These are phyloP conservation scores for Cladosporium oxysporum DNA, from an alignment of 2,329 filamentous ascomycete species.

Conservation along the genomic window DNA sequence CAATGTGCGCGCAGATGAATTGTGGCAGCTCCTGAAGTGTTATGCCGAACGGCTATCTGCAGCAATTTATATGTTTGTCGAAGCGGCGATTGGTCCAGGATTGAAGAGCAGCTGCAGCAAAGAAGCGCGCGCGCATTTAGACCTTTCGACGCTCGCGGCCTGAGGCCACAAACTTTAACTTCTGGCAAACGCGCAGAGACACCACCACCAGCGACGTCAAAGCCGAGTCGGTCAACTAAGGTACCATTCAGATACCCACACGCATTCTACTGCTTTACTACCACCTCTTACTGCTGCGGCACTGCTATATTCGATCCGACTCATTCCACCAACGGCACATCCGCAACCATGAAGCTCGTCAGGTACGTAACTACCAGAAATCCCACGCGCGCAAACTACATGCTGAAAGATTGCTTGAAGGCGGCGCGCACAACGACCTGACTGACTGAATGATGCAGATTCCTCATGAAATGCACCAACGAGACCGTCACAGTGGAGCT, in stretches of 20 bases:
- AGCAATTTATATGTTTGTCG: constrained; percentile 11
- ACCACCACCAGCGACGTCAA: constrained; percentile 3
- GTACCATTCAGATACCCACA: neutral
- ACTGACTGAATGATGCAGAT: constrained; percentile 58
- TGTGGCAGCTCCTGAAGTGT: neutral
- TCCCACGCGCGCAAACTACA: constrained; percentile 36
- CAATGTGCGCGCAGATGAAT: neutral
- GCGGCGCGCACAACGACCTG: constrained; percentile 41
- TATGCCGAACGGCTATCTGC: neutral
- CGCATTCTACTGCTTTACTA: neutral
- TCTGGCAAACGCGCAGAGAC: constrained; percentile 14
- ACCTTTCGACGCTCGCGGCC: neutral
- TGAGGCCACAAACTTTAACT: neutral
- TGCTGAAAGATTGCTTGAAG: constrained; percentile 50
- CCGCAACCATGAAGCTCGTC: constrained; percentile 86
- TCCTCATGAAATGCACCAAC: constrained; percentile 98
- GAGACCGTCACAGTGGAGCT: constrained; percentile 98
- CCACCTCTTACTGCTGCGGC: neutral
- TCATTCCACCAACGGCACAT: neutral
- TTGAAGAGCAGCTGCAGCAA: constrained; percentile 10
- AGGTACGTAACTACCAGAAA: constrained; percentile 62
- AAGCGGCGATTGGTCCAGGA: constrained; percentile 11
- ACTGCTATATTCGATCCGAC: neutral
- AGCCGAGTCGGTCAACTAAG: constrained; percentile 1
- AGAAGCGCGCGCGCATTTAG: constrained; percentile 15